phyloP scores from a whole-genome alignment of 2,329 filamentous ascomycete genomes.

The Aspergillus sp. region DNA sequence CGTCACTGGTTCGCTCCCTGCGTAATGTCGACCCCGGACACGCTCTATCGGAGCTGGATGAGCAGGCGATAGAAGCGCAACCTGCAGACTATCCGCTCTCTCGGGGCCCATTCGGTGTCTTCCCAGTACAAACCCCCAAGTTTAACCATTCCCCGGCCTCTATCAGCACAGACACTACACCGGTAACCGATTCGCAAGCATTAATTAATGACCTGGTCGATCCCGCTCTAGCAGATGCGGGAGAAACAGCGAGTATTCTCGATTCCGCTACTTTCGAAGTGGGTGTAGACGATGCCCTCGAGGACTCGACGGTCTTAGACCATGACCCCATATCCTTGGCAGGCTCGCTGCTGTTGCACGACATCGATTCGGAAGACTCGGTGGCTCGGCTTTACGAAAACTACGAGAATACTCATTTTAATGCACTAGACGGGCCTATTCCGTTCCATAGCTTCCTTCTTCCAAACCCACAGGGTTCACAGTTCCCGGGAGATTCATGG shows the following conservation, averaged over 20 bases:
- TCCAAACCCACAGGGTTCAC: neutral
- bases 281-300: neutral
- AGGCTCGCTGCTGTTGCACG: neutral
- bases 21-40: neutral
- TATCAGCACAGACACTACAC: neutral
- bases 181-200: neutral
- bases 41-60: neutral
- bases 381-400: neutral
- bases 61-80: neutral
- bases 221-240: neutral
- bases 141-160: too few relatives aligned
- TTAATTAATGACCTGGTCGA: neutral
- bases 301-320: neutral
- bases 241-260: neutral
- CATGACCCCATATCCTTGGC: neutral
- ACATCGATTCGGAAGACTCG: neutral
- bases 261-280: neutral
- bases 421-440: neutral
- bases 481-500: slow-evolving; percentile 29
- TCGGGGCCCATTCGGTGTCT: neutral
- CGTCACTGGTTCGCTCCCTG: neutral
- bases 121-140: neutral
- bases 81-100: neutral
- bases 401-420: neutral
- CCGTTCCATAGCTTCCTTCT: neutral